A percentile compares a stretch with the other conserved stretches of the same genome.
Conservation (phyloP, 2,329 filamentous ascomycete genomes). For the Remersonia thermophila region DNA sequence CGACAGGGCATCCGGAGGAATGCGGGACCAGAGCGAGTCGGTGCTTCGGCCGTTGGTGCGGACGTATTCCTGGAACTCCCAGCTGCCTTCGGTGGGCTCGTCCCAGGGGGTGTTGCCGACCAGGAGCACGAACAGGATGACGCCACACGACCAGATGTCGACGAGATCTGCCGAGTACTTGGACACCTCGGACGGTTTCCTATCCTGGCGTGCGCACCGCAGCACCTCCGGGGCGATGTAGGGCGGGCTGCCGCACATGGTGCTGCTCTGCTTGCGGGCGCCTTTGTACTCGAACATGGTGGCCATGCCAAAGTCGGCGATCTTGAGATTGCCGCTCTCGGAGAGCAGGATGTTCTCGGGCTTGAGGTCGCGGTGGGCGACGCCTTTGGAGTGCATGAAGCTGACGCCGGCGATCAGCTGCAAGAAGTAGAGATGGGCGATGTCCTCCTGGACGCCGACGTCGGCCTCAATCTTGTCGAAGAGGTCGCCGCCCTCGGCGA, state of each 20-base stretch:
- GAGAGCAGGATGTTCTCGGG: conserved; percentile 93
- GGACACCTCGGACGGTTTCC: conserved; percentile 33
- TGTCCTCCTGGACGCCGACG: conserved; percentile 83
- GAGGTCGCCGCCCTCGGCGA: conserved; percentile 85
- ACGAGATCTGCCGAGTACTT: conserved; percentile 69
- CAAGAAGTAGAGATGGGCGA: conserved; percentile 91
- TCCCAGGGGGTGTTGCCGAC: conserved; percentile 98
- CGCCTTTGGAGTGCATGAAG: conserved; percentile 92
- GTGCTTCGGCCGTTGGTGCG: conserved; percentile 66
- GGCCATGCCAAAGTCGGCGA: conserved; percentile 93
- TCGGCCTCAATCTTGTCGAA: conserved; percentile 99
- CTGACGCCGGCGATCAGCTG: conserved; percentile 83
- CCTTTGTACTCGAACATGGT: conserved; percentile 88
- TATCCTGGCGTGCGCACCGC: conserved; percentile 36
- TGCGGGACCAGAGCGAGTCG: conserved; percentile 72
- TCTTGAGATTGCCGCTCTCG: conserved; percentile 72
- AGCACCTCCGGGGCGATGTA: conserved; percentile 95
- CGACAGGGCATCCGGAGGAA: conserved; percentile 64
- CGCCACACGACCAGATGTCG: conserved; percentile 95
- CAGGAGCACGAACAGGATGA: conserved; percentile 91
- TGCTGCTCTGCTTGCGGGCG: conserved; percentile 66
- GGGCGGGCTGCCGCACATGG: conserved; percentile 88
- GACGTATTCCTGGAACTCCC: conserved; percentile 83
- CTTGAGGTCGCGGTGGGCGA: conserved; percentile 84
- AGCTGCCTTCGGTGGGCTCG: conserved; percentile 72